phyloP scores from a whole-genome alignment of 345 rosid species.

The Garcia nutans region DNA sequence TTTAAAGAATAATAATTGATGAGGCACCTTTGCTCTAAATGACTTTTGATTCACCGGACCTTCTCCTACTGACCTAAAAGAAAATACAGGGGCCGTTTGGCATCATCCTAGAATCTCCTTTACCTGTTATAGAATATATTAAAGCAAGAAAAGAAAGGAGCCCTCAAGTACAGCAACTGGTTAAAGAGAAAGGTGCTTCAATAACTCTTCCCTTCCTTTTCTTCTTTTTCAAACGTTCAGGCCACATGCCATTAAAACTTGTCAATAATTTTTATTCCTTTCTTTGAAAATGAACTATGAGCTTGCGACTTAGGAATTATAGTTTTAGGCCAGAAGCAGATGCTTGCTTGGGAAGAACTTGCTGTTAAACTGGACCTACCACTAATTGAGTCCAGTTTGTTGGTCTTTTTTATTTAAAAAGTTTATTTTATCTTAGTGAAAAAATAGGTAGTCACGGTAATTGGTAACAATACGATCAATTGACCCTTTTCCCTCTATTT shows the following conservation, averaged over 20 bases:
- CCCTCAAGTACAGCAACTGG: conserved; percentile 50
- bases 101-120: conserved; percentile 84
- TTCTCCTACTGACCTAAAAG: conserved; percentile 43
- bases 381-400: conserved; percentile 21
- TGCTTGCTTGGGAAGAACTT: conserved; percentile 43
- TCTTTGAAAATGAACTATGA: conserved; percentile 34
- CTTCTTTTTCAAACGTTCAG: conserved; percentile 78
- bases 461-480: conserved; percentile 10
- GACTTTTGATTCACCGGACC: conserved; percentile 58
- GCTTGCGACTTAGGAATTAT: conserved; percentile 24
- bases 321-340: conserved; percentile 22
- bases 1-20: conserved; percentile 57
- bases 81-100: conserved; percentile 33
- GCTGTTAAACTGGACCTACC: conserved; percentile 35
- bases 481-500: conserved; percentile 16
- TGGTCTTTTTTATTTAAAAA: conserved; percentile 12
- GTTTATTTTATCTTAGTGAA: conserved; percentile 2
- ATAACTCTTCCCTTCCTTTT: conserved; percentile 47
- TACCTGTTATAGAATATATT: conserved; percentile 49
- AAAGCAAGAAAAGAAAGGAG: conserved; percentile 47
- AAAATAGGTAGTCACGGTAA: conserved; percentile 7
- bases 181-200: conserved; percentile 58
- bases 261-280: conserved; percentile 40
- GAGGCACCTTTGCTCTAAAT: conserved; percentile 53
- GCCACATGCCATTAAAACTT: conserved; percentile 47